Base-by-base conservation (phyloP, 2,329 filamentous ascomycete species). In the Venturia oleaginea region DNA sequence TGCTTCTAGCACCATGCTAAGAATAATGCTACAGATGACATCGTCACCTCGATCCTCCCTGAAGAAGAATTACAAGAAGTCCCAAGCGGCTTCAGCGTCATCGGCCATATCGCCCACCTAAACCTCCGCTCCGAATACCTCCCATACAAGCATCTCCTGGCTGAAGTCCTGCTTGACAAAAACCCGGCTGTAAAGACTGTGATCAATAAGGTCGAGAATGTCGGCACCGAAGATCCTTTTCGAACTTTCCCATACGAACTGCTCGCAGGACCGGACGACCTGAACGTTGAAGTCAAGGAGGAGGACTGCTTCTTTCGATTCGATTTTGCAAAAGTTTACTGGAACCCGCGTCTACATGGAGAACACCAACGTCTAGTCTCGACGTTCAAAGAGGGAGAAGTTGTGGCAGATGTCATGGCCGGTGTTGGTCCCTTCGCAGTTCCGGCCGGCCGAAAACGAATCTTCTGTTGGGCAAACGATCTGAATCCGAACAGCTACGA, bases 401-500 rank as follows among this genome's bases (percentile, higher is more conserved):
- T 92, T 3, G 90, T 97, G 1, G 94, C 89, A 78, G 94, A 99
- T 76, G 89, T 97, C 68, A 99, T 97, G 93, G 93, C 92, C 0
- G 94, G 94, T 54, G 92, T 99, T 61, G 94, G 94, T 0, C 94
- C 94, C 0, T 99, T 99, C 75, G 92, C 93, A 27, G 82, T 96
- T 3, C 94, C 94, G 0, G 92, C 93, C 0, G 94, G 91, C 19
- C 95, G 90, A 79, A 93, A 89, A 75, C 86, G 85, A 46, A 90
- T 95, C 34, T 96, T 97, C 70, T 92, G 97, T 22, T 96, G 90
- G 87, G 94, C 92, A 46, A 99, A 97, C 76, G 94, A 99, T 75
- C 87, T 97, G 73, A 99, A 99, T 73, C 93, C 93, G 0, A 90
- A 95, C 71, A 92, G 91, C 70, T 91, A 86, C 76, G 83, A 81